Evolutionary conservation across 1,284 basidiomycete species (phyloP), one percentile per base, ranked within the genome.

Genomic region (Vanrija pseudolonga): DNA sequence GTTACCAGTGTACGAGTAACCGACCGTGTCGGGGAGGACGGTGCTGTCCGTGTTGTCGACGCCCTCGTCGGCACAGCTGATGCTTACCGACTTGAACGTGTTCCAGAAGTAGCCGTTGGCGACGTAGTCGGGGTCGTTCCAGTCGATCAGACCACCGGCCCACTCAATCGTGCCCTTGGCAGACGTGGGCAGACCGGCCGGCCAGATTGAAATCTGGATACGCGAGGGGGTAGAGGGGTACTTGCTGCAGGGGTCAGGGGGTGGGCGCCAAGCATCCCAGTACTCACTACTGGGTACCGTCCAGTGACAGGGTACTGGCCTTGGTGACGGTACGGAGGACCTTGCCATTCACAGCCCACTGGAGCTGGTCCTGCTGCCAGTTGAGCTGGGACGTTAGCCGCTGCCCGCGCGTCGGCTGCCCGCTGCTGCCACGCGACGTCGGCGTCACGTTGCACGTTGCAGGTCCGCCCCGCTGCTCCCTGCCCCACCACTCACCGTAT

Each of bases 171-270:
- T 90, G 36, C 89, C 89, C 39, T 74, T 72, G 3, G 87, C 78
- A 38, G 79, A 80, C 8, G 77, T 67, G 41, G 79, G 53, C 65
- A 87, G 84, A 38, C 89, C 89, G 3, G 86, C 85, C 19, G 88
- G 85, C 88, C 89, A 91, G 55, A 90, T 65, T 52, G 86, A 88
- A 55, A 91, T 74, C 72, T 91, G 87, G 37, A 91, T 80, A 42
- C 87, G 83, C 17, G 87, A 83, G 1, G 89, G 89, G 1, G 89
- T 89, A 52, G 76, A 82, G 5, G 89, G 89, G 74, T 84, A 91
- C 52, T 84, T 76, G 55, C 68, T 68, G 8, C 15, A 6, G 18
- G 5, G 11, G 50, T 50, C 15, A 53, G 37, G 18, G 45, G 6
- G 17, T 22, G 14, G 15, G 19, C 12, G 24, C 28, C 14, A 40